Conservation (phyloP, 148 eudicot species). For the Amaranthus palmeri region DNA sequence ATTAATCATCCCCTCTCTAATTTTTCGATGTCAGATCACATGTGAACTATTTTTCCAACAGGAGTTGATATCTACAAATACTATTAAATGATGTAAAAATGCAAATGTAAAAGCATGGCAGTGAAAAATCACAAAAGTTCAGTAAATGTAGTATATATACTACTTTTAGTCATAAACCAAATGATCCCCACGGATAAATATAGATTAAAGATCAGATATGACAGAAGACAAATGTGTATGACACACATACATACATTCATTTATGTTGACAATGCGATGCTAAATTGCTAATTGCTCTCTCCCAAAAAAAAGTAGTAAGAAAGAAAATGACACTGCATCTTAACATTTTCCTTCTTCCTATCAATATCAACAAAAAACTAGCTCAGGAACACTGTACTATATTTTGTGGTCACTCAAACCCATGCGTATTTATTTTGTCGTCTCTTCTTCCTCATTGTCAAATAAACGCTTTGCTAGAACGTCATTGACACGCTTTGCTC, state of each 20-base stretch:
- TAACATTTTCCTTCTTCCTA: slow-evolving; percentile 13
- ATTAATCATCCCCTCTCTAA: too few species aligned
- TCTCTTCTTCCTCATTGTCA: too few species aligned
- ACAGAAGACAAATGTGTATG: slow-evolving; percentile 4
- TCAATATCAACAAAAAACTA: slow-evolving; percentile 8
- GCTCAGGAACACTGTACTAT: background rate
- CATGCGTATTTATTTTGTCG: background rate
- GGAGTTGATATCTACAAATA: too few species aligned
- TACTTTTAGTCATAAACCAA: background rate
- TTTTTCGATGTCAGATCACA: too few species aligned
- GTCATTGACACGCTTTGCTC: too few species aligned
- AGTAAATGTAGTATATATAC: too few species aligned
- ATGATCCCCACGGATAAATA: slow-evolving; percentile 13
- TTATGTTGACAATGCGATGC: background rate
- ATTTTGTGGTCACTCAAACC: slow-evolving; percentile 11
- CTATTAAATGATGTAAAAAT: too few species aligned
- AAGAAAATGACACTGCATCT: slow-evolving; percentile 29
- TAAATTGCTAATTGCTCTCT: background rate
- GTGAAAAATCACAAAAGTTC: too few species aligned
- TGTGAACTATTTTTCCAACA: too few species aligned
- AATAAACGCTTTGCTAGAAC: too few species aligned
- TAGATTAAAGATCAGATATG: background rate
- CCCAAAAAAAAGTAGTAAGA: background rate
- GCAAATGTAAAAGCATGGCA: too few species aligned
- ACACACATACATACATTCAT: background rate